Percentiles rank a stretch among this genome's conserved stretches.
Conservation (phyloP, 1,284 basidiomycete genomes). For the Spongiforma sp. region DNA sequence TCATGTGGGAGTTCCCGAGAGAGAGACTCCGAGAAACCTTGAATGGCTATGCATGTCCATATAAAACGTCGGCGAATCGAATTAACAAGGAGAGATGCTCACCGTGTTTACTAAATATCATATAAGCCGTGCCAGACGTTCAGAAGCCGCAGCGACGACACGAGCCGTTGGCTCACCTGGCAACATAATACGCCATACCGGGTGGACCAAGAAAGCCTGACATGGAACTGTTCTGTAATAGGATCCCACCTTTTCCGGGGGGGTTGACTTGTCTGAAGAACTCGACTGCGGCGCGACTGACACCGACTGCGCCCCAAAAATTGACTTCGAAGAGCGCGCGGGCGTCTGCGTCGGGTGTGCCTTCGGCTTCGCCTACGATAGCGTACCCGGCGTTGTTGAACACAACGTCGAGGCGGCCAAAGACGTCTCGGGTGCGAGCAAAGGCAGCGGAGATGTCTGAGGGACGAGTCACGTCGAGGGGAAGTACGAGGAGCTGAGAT, state of each 20-base stretch:
- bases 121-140: too few relatives aligned
- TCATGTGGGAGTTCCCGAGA: conserved; percentile 11
- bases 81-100: neutral
- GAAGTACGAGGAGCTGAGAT: too few relatives aligned
- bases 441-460: too few relatives aligned
- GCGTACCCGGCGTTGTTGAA: conserved; percentile 28
- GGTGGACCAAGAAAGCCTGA: conserved; percentile 8
- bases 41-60: conserved; percentile 12
- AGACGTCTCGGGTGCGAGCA: conserved; percentile 8
- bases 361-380: too few relatives aligned
- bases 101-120: conserved; percentile 21
- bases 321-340: conserved; percentile 21
- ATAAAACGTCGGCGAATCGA: neutral
- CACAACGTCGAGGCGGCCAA: conserved; percentile 23
- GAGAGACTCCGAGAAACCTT: conserved; percentile 23
- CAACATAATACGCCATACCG: conserved; percentile 12
- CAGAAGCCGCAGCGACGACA: too few relatives aligned
- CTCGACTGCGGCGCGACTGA: conserved; percentile 1
- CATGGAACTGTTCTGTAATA: conserved; percentile 25
- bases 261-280: conserved; percentile 27
- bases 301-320: conserved; percentile 18
- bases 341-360: too few relatives aligned
- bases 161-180: conserved; percentile 10
- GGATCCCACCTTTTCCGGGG: conserved; percentile 11
- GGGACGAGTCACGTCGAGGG: too few relatives aligned